Base-by-base conservation (phyloP, 345 rosid species). In the Crucihimalaya himalaica region DNA sequence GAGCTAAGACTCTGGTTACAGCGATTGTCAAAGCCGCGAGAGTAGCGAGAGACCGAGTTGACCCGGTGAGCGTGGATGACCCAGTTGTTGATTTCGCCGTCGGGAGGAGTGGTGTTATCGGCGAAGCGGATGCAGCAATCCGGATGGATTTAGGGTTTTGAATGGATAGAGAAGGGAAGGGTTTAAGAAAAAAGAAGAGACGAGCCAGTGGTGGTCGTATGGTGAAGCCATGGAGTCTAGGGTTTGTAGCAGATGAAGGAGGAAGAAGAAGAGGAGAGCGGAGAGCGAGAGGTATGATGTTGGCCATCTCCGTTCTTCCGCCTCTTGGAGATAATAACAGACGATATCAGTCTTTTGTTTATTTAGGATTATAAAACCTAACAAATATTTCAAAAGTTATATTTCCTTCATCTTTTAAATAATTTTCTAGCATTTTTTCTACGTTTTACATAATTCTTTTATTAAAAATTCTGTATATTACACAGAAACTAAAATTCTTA, bases 21-120 rank as follows among this genome's bases (percentile, higher is more conserved):
- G 25, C 77, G 12, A 73, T 31, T 54, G 77, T 18, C 34, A 73
- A 20, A n/a, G 64, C 71, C 25, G 28, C 70, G 13, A 73, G 65
- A 6, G 71, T 37, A 2, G 77, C 65, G 5, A 73, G 64, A n/a
- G 77, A 73, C 47, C 65, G 64, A 20, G 71, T 73, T 5, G 77
- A 46, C 8, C 57, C 70, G 65, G 65, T 64, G 39, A 73, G 56
- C 54, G 35, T 9, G 3, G 76, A 63, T 5, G 76, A 20, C 0
- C 16, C 46, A 18, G 23, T 0, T 3, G 16, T 61, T 9, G 59
- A 12, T 8, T 59, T 70, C 15, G 27, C 4, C 3, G n/a, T 7
- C 2, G 47, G 54, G 7, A 5, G 10, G 54, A 27, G 20, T 4
- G 51, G 53, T 8, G 51, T 16, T 23, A 18, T 19, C 5, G 39